phyloP scores from a whole-genome alignment of 176 grass and related monocot species.

The Thalia dealbata region DNA sequence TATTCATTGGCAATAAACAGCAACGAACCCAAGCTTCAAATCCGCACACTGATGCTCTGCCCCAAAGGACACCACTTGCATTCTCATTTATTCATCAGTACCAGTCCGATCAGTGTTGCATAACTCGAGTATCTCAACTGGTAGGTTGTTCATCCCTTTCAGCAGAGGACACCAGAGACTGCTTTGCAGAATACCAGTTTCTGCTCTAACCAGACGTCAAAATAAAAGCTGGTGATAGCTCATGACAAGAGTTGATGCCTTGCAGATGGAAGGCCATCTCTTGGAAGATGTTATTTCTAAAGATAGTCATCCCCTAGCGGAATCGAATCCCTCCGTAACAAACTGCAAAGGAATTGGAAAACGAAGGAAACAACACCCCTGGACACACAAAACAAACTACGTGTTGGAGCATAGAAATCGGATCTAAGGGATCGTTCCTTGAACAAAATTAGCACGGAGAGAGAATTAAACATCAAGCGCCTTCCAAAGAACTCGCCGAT shows the following conservation, averaged over 20 bases:
- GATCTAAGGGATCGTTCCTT: not conserved
- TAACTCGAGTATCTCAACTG: not conserved
- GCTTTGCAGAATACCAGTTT: not conserved
- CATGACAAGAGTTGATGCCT: not conserved
- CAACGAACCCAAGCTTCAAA: slow-evolving; percentile 1
- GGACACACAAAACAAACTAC: no score
- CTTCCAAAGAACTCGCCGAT: not conserved
- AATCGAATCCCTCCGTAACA: no score
- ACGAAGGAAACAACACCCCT: no score
- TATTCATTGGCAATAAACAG: not conserved
- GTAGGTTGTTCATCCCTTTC: not conserved
- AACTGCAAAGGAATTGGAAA: no score
- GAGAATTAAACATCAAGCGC: no score
- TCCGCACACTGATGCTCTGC: not conserved
- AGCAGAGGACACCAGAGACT: not conserved
- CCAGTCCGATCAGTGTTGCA: not conserved
- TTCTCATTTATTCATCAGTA: not conserved
- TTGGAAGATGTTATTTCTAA: slow-evolving; percentile 4
- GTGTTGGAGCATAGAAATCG: not conserved
- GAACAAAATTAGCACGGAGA: not conserved
- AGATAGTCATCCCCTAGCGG: slow-evolving; percentile 13
- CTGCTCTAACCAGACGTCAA: slow-evolving; percentile 8
- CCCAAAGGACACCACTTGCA: not conserved
- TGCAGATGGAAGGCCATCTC: slow-evolving; percentile 16
- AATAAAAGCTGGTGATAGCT: slow-evolving; percentile 4